phyloP scores from a whole-genome alignment of 768 basidiomycete genomes.

The Suillus weaverae region DNA sequence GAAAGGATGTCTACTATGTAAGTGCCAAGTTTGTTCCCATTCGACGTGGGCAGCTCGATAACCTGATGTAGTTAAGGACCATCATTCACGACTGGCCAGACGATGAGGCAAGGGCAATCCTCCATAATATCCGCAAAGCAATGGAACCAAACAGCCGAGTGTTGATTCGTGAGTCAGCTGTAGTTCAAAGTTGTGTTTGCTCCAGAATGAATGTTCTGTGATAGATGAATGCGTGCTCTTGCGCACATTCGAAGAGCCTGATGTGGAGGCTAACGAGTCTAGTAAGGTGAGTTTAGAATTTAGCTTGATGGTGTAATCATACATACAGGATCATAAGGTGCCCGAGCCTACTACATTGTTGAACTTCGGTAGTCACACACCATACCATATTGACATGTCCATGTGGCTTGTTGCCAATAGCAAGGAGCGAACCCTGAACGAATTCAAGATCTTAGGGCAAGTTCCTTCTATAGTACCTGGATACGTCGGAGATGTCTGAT shows the following conservation, averaged over 20 bases:
- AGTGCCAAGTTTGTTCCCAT: not conserved
- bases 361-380: not conserved
- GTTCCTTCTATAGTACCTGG: not conserved
- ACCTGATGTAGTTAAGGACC: slow-evolving; percentile 21
- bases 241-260: slow-evolving; percentile 12
- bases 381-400: not conserved
- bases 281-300: not conserved
- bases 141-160: slow-evolving; percentile 32
- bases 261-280: not conserved
- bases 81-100: slow-evolving; percentile 40
- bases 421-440: not conserved
- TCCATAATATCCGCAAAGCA: slow-evolving; percentile 28
- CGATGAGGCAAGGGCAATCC: slow-evolving; percentile 29
- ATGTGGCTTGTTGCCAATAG: not conserved
- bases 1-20: slow-evolving; percentile 28
- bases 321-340: slow-evolving; percentile 25
- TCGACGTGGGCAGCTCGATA: not conserved
- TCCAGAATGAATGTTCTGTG: not conserved
- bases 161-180: slow-evolving; percentile 33
- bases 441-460: not conserved
- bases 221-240: slow-evolving; percentile 24
- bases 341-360: slow-evolving; percentile 47
- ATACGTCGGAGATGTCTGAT: not conserved
- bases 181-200: not conserved
- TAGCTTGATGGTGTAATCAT: not conserved